Evolutionary conservation across 2,329 filamentous ascomycete genomes (phyloP).

Genomic region (Didymosphaeria variabile): DNA sequence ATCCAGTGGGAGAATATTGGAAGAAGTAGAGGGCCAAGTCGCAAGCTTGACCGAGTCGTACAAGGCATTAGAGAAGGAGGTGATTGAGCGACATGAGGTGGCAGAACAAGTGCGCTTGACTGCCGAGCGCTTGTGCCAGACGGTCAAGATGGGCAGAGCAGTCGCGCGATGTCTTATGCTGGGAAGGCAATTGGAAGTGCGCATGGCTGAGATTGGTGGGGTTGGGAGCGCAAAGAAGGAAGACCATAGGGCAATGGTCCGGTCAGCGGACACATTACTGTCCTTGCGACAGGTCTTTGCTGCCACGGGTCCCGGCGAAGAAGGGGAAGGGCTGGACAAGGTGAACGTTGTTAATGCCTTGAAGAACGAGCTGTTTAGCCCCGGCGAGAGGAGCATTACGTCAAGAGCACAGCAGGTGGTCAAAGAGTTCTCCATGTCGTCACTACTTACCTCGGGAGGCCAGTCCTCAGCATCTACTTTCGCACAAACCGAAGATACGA

Average conservation of each 20-base stretch:
- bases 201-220: constrained; percentile 74
- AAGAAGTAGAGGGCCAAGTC: constrained; percentile 82
- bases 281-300: constrained; percentile 77
- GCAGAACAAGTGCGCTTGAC: constrained; percentile 84
- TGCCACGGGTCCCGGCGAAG: constrained; percentile 72
- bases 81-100: constrained; percentile 83
- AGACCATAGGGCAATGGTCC: constrained; percentile 81
- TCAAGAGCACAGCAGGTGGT: constrained; percentile 80
- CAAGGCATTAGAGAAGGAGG: constrained; percentile 83
- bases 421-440: constrained; percentile 81
- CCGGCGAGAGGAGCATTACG: constrained; percentile 77
- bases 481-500: constrained; percentile 75
- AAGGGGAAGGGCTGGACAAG: constrained; percentile 77
- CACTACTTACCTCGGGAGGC: constrained; percentile 52
- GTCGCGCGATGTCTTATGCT: constrained; percentile 82
- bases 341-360: constrained; percentile 77
- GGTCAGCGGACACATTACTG: constrained; percentile 81
- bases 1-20: constrained; percentile 75
- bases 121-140: constrained; percentile 80
- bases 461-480: constrained; percentile 58
- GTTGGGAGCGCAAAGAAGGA: constrained; percentile 64
- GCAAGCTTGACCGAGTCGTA: constrained; percentile 84
- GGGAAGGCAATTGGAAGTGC: constrained; percentile 86
- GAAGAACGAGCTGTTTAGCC: constrained; percentile 72
- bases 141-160: constrained; percentile 77